Conservation (phyloP, 495 filamentous ascomycete genomes). For the Collariella sp. region DNA sequence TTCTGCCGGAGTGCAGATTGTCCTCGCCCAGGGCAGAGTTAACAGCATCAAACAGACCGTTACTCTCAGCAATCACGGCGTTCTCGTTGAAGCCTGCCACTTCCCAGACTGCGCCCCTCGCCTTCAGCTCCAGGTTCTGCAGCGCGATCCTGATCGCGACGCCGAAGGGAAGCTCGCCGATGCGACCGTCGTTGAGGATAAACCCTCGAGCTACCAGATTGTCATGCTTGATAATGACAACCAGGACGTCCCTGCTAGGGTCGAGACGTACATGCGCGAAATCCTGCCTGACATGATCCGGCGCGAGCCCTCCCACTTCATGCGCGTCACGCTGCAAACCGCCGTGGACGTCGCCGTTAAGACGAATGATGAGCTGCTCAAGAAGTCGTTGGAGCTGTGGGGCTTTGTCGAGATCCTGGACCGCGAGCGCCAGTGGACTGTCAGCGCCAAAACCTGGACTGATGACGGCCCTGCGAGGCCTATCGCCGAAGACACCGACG, state of each 20-base stretch:
- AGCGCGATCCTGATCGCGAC: slow-evolving; percentile 41
- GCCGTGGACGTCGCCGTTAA: slow-evolving; percentile 47
- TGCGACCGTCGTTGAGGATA: slow-evolving; percentile 27
- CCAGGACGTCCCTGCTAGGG: slow-evolving; percentile 57
- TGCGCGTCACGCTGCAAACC: slow-evolving; percentile 55
- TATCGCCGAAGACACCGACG: slow-evolving; percentile 35
- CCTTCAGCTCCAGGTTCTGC: slow-evolving; percentile 46
- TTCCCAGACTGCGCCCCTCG: slow-evolving; percentile 49
- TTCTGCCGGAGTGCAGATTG: slow-evolving; percentile 58
- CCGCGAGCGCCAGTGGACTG: slow-evolving; percentile 57
- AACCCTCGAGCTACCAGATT: slow-evolving; percentile 31
- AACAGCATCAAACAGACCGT: slow-evolving; percentile 50
- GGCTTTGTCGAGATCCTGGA: slow-evolving; percentile 65
- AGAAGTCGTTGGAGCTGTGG: slow-evolving; percentile 66
- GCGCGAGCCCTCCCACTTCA: slow-evolving; percentile 57
- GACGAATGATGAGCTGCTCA: slow-evolving; percentile 56
- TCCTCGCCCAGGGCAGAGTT: slow-evolving; percentile 57
- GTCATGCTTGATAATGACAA: slow-evolving; percentile 56
- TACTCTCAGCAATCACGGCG: slow-evolving; percentile 48
- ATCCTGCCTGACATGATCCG: slow-evolving; percentile 53
- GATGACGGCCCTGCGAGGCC: slow-evolving; percentile 23
- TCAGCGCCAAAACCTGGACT: slow-evolving; percentile 32
- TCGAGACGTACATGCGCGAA: slow-evolving; percentile 64
- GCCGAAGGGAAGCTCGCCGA: slow-evolving; percentile 30
- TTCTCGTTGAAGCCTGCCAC: slow-evolving; percentile 61